Evolutionary conservation across 192 early-diverging fungal genomes (phyloP).

Genomic region (Coemansia aciculifera): DNA sequence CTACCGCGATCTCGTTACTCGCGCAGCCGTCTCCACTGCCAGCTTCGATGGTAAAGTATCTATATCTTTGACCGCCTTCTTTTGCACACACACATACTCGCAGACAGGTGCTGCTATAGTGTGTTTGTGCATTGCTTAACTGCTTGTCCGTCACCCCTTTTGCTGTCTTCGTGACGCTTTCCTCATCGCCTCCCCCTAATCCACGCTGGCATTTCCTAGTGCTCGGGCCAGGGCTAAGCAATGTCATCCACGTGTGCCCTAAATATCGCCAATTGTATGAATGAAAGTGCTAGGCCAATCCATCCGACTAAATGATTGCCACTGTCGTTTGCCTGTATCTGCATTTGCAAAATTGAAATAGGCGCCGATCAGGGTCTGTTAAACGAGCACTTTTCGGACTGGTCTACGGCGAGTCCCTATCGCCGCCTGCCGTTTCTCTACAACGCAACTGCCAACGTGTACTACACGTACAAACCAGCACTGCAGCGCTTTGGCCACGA

Average conservation of each 20-base stretch:
- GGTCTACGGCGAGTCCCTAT: conserved; percentile 61
- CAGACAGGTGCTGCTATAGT: neutral
- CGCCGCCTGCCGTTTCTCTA: conserved; percentile 84
- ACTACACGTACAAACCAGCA: conserved; percentile 73
- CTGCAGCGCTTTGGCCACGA: conserved; percentile 69
- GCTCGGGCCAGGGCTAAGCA: neutral
- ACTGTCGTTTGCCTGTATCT: neutral
- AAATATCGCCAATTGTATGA: neutral
- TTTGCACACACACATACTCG: neutral
- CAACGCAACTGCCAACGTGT: conserved; percentile 62
- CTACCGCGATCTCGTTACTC: conserved; percentile 58
- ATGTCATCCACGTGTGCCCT: neutral
- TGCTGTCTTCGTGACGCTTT: neutral
- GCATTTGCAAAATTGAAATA: conserved; percentile 19
- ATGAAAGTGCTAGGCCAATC: neutral
- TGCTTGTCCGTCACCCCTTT: neutral
- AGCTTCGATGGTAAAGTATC: conserved; percentile 78
- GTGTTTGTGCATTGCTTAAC: neutral
- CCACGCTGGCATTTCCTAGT: neutral
- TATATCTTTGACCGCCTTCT: neutral
- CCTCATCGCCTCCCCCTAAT: conserved; percentile 15
- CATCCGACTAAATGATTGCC: neutral
- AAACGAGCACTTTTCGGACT: conserved; percentile 82
- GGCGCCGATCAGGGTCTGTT: conserved; percentile 95
- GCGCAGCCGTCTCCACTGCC: conserved; percentile 51